phyloP scores from a whole-genome alignment of 1,284 basidiomycete species.

The Pseudozyma hubeiensis region DNA sequence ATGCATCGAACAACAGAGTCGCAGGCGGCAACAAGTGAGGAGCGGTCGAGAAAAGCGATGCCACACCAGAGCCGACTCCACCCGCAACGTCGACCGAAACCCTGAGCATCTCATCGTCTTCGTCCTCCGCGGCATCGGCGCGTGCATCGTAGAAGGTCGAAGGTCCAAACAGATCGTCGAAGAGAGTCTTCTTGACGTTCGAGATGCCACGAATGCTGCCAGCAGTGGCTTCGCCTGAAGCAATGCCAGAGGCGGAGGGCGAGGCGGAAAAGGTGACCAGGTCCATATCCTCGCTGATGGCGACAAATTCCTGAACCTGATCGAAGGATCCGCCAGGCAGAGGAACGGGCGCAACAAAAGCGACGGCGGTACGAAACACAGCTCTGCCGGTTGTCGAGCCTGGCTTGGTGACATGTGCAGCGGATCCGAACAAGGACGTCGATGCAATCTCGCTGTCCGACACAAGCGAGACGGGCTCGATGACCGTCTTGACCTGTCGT shows the following conservation, averaged over 20 bases:
- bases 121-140: constrained; percentile 17
- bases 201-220: constrained; percentile 75
- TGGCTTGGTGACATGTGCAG: constrained; percentile 4
- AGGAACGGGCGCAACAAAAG: constrained; percentile 28
- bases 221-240: constrained; percentile 23
- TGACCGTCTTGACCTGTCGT: constrained; percentile 25
- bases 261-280: constrained; percentile 48
- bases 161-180: constrained; percentile 85
- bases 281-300: constrained; percentile 49
- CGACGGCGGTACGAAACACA: constrained; percentile 24
- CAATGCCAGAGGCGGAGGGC: constrained; percentile 30
- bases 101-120: constrained; percentile 13
- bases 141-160: constrained; percentile 70
- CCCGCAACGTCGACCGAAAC: constrained; percentile 2
- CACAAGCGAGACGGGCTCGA: constrained; percentile 35
- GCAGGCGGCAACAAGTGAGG: constrained; percentile 84
- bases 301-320: constrained; percentile 36
- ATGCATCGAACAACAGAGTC: constrained; percentile 78
- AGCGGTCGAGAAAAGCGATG: constrained; percentile 77
- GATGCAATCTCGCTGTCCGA: constrained; percentile 35
- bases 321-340: constrained; percentile 14
- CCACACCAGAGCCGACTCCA: constrained; percentile 52
- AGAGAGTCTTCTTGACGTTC: constrained; percentile 77
- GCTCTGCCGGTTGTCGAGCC: constrained; percentile 4
- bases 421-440: constrained; percentile 6